Evolutionary conservation across 164 flowering plant genomes (phyloP).

Genomic region (Echeveria elegans): DNA sequence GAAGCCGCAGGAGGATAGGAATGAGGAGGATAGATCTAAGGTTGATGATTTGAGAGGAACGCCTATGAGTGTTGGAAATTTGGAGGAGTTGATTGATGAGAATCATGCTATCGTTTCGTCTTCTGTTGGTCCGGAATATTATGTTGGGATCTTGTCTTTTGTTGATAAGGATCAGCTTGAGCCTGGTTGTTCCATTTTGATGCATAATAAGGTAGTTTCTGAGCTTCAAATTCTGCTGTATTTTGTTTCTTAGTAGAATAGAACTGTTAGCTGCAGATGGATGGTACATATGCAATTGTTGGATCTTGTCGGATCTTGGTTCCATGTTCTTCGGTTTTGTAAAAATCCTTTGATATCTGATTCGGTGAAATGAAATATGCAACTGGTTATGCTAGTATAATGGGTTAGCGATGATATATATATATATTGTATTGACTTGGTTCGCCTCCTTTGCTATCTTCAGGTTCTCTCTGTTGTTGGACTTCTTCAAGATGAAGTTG

Average conservation of each 20-base stretch:
- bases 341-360: too few species aligned
- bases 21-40: conserved; percentile 40
- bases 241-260: too few species aligned
- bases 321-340: background rate
- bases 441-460: background rate
- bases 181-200: conserved; percentile 50
- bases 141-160: conserved; percentile 39
- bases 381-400: background rate
- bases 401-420: background rate
- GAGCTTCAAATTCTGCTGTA: too few species aligned
- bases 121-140: conserved; percentile 43
- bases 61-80: conserved; percentile 44
- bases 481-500: conserved; percentile 80
- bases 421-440: background rate
- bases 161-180: conserved; percentile 51
- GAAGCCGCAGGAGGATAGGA: conserved; percentile 45
- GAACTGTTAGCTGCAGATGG: too few species aligned
- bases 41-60: conserved; percentile 43
- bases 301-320: too few species aligned
- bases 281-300: too few species aligned
- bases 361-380: too few species aligned
- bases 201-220: conserved; percentile 47
- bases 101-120: conserved; percentile 48
- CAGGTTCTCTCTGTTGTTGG: conserved; percentile 84
- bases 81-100: conserved; percentile 50